Base-by-base conservation (phyloP, 2,329 filamentous ascomycete genomes). In the Arthrobotrys entomopaga region DNA sequence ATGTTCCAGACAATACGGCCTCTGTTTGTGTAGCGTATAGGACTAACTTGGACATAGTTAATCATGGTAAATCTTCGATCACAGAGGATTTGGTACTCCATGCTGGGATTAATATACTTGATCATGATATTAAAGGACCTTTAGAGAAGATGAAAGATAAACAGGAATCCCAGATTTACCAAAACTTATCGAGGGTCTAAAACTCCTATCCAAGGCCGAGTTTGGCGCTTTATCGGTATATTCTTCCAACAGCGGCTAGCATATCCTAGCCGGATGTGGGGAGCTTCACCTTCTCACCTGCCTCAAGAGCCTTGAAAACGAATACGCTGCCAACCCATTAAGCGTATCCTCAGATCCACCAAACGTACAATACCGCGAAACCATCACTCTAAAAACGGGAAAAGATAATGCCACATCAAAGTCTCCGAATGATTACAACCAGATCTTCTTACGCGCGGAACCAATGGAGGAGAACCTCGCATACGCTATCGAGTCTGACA, bases 361-460 rank as follows among this genome's bases (percentile, higher is more conserved):
- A 79, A 94, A 98, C 83, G 94, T 98, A 82, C 89, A 92, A 84
- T 98, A 96, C 90, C 93, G 95, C 88, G 95, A 99, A 89, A 96
- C 94, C 78, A 94, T 99, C 81, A 34, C 6, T 34, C 84, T 84
- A 79, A 87, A 78, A 81, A 89, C 89, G 82, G 98, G 94, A 65
- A 92, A 90, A 88, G 98, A 98, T 81, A 96, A 7, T 16, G 95
- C 95, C 79, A 87, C 99, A 81, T 98, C 95, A 85, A 99, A 99
- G 88, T 99, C 95, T 53, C 95, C 95, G 87, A 99, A 99, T 91
- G 99, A 99, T 92, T 95, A 99, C 91, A 99, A 99, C 89, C 93
- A 95, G 92, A 88, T 99, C 76, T 99, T 98, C 88, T 89, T 99
- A 85, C 88, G 88, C 84, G 95, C 95, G 78, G 86, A 93, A 85